phyloP scores from a whole-genome alignment of 1,139 yeast species.

The Zygosaccharomyces pseudobailii region DNA sequence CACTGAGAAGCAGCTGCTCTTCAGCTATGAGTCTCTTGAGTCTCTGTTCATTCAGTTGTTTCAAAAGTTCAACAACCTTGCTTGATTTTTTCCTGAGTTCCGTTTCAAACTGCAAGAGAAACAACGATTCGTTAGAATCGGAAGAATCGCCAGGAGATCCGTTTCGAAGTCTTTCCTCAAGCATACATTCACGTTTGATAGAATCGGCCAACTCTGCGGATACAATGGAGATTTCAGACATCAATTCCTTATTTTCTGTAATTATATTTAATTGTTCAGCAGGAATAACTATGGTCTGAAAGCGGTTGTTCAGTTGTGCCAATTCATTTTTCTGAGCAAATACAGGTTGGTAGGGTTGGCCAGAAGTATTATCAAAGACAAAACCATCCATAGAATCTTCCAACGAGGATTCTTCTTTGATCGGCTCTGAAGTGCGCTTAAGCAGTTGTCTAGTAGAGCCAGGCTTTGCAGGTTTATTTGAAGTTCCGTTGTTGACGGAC shows the following conservation, averaged over 20 bases:
- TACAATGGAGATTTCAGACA: conserved; percentile 61
- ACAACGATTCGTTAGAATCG: conserved; percentile 8
- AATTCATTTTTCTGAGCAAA: conserved; percentile 13
- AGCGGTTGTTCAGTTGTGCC: conserved; percentile 8
- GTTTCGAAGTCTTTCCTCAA: conserved; percentile 45
- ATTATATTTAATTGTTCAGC: conserved; percentile 60
- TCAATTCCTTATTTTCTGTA: conserved; percentile 52
- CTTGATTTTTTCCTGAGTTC: conserved; percentile 44
- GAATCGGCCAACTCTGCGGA: conserved; percentile 70
- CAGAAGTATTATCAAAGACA: conserved; percentile 22
- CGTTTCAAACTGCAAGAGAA: conserved; percentile 26
- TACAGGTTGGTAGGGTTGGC: conserved; percentile 18
- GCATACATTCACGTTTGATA: conserved; percentile 56
- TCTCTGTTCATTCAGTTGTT: conserved; percentile 59
- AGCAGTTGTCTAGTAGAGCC: background rate
- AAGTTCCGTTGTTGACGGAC: background rate
- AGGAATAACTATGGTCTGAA: conserved; percentile 38
- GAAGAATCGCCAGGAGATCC: conserved; percentile 1
- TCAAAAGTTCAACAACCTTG: conserved; percentile 49
- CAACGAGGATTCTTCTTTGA: background rate
- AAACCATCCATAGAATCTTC: conserved; percentile 17
- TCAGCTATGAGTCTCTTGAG: conserved; percentile 63
- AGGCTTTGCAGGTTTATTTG: background rate
- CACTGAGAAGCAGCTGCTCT: conserved; percentile 56
- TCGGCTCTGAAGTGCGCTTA: background rate